phyloP scores from a whole-genome alignment of 805 yeast genomes.

The Ogataea methylovora region DNA sequence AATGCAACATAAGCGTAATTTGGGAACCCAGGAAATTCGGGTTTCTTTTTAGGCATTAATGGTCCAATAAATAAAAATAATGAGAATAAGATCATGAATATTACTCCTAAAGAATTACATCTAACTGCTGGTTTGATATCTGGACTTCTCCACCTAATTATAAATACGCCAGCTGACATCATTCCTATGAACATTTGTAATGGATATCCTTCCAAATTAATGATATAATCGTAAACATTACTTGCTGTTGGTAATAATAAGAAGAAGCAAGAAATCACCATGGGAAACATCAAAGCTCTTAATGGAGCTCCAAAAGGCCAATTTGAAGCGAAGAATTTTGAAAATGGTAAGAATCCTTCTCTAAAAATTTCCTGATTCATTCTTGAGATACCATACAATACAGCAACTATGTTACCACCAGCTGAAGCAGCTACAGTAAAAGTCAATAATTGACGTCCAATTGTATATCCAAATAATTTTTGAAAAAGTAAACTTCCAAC shows the following conservation, averaged over 20 bases:
- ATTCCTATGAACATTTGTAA: slow-evolving; percentile 41
- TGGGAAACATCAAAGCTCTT: slow-evolving; percentile 36
- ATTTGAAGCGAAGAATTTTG: slow-evolving; percentile 44
- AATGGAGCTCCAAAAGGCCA: slow-evolving; percentile 49
- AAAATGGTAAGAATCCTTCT: slow-evolving; percentile 47
- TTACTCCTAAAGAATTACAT: slow-evolving; percentile 42
- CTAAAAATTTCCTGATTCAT: slow-evolving; percentile 51
- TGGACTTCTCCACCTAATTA: slow-evolving; percentile 48
- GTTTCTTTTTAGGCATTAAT: slow-evolving; percentile 30
- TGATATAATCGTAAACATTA: slow-evolving; percentile 43
- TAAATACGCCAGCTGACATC: slow-evolving; percentile 49
- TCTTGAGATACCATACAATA: slow-evolving; percentile 43
- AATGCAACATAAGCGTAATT: slow-evolving; percentile 42
- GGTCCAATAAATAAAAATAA: slow-evolving; percentile 46
- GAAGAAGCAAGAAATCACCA: slow-evolving; percentile 31
- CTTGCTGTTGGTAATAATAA: slow-evolving; percentile 37
- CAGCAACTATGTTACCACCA: slow-evolving; percentile 51
- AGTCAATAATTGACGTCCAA: slow-evolving; percentile 43
- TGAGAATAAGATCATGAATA: slow-evolving; percentile 37
- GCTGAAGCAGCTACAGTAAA: slow-evolving; percentile 45
- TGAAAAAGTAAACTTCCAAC: slow-evolving; percentile 47
- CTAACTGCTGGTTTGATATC: slow-evolving; percentile 42
- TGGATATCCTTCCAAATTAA: slow-evolving; percentile 46
- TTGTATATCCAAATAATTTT: slow-evolving; percentile 37
- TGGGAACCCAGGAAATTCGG: slow-evolving; percentile 33